These are phyloP conservation scores for Pachysandra terminalis DNA, from an alignment of 164 flowering plant genomes.

Conservation along the genomic window DNA sequence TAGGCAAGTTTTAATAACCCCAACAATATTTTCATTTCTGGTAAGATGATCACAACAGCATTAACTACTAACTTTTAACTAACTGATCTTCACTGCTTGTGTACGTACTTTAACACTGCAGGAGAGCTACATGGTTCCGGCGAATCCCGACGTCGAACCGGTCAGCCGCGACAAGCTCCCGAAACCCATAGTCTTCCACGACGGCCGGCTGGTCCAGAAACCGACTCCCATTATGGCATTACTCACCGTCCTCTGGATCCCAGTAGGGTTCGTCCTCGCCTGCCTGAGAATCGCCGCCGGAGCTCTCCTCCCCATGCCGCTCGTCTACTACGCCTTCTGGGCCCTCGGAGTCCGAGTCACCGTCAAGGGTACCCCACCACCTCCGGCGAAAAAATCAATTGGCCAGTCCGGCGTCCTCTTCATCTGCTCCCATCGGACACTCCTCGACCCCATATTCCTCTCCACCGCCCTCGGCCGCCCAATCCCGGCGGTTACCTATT, in stretches of 20 bases:
- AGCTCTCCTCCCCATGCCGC: conserved; percentile 49
- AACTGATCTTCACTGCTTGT: too few species aligned
- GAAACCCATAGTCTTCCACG: conserved; percentile 36
- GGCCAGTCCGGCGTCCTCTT: conserved; percentile 49
- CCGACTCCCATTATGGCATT: conserved; percentile 39
- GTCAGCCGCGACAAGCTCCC: conserved; percentile 33
- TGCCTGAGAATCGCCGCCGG: conserved; percentile 50
- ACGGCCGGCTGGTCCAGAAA: conserved; percentile 39
- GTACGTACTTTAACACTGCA: conserved; percentile 13
- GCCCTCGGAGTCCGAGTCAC: conserved; percentile 55
- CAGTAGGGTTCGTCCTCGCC: conserved; percentile 48
- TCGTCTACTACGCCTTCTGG: conserved; percentile 46
- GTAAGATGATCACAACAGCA: too few species aligned
- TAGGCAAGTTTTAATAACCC: too few species aligned
- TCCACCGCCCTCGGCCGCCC: conserved; percentile 54
- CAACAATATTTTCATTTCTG: too few species aligned
- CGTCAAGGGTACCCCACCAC: conserved; percentile 58
- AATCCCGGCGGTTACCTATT: conserved; percentile 56
- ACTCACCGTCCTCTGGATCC: conserved; percentile 43
- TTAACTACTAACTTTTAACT: too few species aligned
- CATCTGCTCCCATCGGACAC: conserved; percentile 60
- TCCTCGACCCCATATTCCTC: conserved; percentile 58
- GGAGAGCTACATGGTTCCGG: conserved; percentile 38
- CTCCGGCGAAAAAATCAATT: conserved; percentile 31
- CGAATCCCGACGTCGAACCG: conserved; percentile 29